These are phyloP conservation scores for Aspergillus sp. DNA, from an alignment of 2,329 filamentous ascomycete species.

Conservation along the genomic window DNA sequence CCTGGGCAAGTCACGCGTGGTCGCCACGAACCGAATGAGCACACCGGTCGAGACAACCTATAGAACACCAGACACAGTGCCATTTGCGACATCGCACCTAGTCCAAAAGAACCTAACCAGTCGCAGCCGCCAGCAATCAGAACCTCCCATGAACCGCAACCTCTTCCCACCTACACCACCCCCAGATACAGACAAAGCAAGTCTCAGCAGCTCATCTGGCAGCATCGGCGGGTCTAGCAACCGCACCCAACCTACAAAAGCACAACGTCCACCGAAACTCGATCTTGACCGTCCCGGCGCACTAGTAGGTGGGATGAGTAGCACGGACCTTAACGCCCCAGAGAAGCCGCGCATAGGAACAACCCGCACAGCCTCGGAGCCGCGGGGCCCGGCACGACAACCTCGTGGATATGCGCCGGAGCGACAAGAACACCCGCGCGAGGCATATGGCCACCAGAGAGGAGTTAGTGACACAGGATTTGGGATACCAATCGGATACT, in stretches of 20 bases:
- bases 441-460: constrained; percentile 31
- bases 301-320: constrained; percentile 34
- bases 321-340: constrained; percentile 22
- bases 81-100: constrained; percentile 88
- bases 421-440: constrained; percentile 30
- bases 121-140: constrained; percentile 75
- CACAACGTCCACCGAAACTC: constrained; percentile 47
- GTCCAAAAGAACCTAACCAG: constrained; percentile 82
- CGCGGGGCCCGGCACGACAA: constrained; percentile 45
- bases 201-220: constrained; percentile 27
- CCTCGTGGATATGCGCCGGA: constrained; percentile 25
- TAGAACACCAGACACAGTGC: constrained; percentile 68
- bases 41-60: constrained; percentile 1
- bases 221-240: constrained; percentile 31
- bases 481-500: constrained; percentile 30
- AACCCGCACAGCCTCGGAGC: constrained; percentile 52
- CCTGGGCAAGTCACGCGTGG: constrained; percentile 88
- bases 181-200: constrained; percentile 74
- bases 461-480: constrained; percentile 34
- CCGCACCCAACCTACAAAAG: constrained; percentile 52
- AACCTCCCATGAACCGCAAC: constrained; percentile 74
- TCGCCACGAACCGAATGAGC: constrained; percentile 60
- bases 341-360: constrained; percentile 49
- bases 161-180: constrained; percentile 98
- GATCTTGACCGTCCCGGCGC: constrained; percentile 37